Percentiles rank a stretch among this genome's conserved stretches.
Evolutionary conservation across 345 rosid genomes (phyloP).

Genomic region (Citrus hindsii): DNA sequence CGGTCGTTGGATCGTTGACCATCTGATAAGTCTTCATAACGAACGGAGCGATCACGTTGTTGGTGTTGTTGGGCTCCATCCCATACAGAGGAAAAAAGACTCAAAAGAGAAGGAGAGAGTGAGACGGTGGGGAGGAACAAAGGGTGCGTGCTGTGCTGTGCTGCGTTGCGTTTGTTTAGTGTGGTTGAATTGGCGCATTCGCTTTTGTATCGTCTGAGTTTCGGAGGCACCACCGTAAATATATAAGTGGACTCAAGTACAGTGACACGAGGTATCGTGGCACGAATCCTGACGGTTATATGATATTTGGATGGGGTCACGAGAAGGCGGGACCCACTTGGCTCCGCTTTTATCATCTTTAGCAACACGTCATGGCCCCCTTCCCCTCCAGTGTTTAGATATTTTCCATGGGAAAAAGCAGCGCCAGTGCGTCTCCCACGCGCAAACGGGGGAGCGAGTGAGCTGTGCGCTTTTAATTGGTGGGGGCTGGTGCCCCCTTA

Average conservation of each 20-base stretch:
- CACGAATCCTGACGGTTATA: conserved; percentile 20
- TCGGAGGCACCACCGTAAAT: conserved; percentile 8
- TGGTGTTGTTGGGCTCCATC: conserved; percentile 33
- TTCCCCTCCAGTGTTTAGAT: conserved; percentile 18
- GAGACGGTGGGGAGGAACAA: neutral
- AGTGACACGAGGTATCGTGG: conserved; percentile 29
- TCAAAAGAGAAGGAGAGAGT: neutral
- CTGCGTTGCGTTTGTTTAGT: too few relatives aligned
- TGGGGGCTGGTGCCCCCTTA: neutral
- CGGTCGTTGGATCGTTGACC: conserved; percentile 88
- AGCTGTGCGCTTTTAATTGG: neutral
- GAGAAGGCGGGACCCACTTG: conserved; percentile 36
- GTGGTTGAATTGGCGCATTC: neutral
- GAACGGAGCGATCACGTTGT: conserved; percentile 66
- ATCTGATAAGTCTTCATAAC: conserved; percentile 82
- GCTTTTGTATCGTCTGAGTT: neutral
- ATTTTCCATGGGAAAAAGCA: conserved; percentile 14
- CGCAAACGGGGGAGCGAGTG: neutral
- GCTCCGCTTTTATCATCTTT: conserved; percentile 34
- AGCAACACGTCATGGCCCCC: conserved; percentile 28
- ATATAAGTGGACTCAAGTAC: conserved; percentile 16
- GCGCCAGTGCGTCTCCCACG: neutral
- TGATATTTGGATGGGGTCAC: conserved; percentile 35
- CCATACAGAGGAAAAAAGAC: neutral
- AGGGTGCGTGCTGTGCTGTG: neutral